Conservation (phyloP, 1,284 basidiomycete species). For the Cryptococcus jaspeensis region DNA sequence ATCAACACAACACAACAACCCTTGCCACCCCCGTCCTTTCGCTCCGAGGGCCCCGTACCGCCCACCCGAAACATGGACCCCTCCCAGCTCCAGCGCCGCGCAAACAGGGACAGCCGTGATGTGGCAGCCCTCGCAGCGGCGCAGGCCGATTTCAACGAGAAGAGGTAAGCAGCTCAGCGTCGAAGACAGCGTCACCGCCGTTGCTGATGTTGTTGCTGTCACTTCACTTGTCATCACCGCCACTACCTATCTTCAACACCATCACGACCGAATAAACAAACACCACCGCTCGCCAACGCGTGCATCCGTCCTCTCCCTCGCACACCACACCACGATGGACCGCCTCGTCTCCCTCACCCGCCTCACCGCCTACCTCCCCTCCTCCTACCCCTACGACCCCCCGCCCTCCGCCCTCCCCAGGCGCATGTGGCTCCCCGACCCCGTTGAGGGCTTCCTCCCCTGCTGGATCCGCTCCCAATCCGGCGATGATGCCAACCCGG, state of each 20-base stretch:
- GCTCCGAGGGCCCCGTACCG: too few relatives aligned
- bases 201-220: not conserved
- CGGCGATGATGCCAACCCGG: conserved; percentile 25
- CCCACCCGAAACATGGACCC: conserved; percentile 37
- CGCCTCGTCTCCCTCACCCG: conserved; percentile 12
- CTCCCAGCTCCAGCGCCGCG: conserved; percentile 29
- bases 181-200: too few relatives aligned
- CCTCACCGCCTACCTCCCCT: conserved; percentile 2
- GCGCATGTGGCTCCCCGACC: conserved; percentile 50
- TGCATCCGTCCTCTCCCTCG: not conserved
- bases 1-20: too few relatives aligned
- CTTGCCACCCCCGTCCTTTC: too few relatives aligned
- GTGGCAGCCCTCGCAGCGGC: conserved; percentile 63
- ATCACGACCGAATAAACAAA: too few relatives aligned
- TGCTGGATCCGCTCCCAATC: conserved; percentile 49
- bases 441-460: conserved; percentile 45
- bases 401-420: conserved; percentile 23
- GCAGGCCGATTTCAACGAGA: conserved; percentile 93
- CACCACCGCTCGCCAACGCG: not conserved
- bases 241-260: not conserved
- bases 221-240: not conserved
- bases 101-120: conserved; percentile 31
- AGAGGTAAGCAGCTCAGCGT: conserved; percentile 64
- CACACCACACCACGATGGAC: conserved; percentile 2
- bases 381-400: conserved; percentile 10